phyloP scores from a whole-genome alignment of 768 basidiomycete species.

The Calocera cornea region DNA sequence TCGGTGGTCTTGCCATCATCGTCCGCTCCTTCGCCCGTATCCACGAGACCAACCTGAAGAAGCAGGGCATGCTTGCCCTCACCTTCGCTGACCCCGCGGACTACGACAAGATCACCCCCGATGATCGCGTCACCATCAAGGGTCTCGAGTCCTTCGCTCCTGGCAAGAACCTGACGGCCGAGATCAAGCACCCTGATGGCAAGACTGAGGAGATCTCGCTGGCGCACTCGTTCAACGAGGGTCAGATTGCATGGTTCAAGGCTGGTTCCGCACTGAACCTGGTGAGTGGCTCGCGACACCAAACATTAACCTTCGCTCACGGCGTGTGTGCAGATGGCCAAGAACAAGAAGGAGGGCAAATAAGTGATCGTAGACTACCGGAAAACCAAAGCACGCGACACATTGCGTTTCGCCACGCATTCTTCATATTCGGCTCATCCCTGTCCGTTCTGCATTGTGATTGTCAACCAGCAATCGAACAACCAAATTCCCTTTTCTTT shows the following conservation, averaged over 20 bases:
- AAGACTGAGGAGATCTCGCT: slow-evolving; percentile 58
- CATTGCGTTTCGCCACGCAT: background rate
- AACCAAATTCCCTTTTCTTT: background rate
- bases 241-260: slow-evolving; percentile 98
- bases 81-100: slow-evolving; percentile 86
- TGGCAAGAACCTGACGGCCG: slow-evolving; percentile 78
- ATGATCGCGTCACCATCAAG: slow-evolving; percentile 77
- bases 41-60: slow-evolving; percentile 91
- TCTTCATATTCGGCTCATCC: background rate
- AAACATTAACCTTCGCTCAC: background rate
- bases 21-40: slow-evolving; percentile 94
- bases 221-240: slow-evolving; percentile 91
- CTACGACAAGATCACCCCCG: slow-evolving; percentile 82
- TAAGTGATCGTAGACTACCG: background rate
- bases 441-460: background rate
- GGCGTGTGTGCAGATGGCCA: background rate
- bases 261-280: slow-evolving; percentile 88
- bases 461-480: background rate
- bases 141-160: slow-evolving; percentile 82
- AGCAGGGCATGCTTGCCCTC: slow-evolving; percentile 96
- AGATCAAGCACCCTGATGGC: slow-evolving; percentile 72
- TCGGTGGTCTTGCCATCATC: slow-evolving; percentile 91
- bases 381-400: background rate
- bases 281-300: background rate
- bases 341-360: background rate